Conservation (phyloP, 768 basidiomycete species). For the Lactifluus hygrophoroides region DNA sequence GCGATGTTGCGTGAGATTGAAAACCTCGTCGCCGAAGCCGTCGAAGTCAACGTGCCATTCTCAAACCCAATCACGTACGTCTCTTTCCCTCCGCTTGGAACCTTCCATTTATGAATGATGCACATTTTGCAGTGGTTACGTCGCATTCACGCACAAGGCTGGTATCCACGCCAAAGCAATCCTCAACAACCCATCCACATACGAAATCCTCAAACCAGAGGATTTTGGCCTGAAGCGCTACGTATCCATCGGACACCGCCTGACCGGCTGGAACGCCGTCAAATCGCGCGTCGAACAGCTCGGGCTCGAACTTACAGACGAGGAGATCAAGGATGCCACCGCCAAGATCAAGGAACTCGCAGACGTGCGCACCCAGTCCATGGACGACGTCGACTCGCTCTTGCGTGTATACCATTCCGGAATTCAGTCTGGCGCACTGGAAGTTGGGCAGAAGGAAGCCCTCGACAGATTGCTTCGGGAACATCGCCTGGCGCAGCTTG, state of each 20-base stretch:
- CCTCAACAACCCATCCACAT: conserved; percentile 97
- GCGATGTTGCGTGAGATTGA: conserved; percentile 97
- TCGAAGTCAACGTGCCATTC: conserved; percentile 96
- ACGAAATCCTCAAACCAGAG: conserved; percentile 98
- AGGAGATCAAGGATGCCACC: conserved; percentile 97
- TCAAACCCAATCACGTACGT: conserved; percentile 88
- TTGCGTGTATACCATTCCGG: conserved; percentile 94
- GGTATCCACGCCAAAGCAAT: conserved; percentile 99
- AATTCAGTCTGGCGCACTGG: conserved; percentile 85
- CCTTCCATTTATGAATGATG: not conserved
- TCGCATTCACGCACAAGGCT: conserved; percentile 99
- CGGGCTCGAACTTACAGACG: conserved; percentile 81
- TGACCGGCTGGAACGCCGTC: conserved; percentile 99
- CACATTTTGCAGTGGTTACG: conserved; percentile 67
- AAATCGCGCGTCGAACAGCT: conserved; percentile 99
- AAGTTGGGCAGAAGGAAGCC: conserved; percentile 88
- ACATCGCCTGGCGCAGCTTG: conserved; percentile 44
- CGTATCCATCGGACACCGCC: conserved; percentile 94
- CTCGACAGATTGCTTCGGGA: conserved; percentile 78
- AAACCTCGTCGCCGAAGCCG: conserved; percentile 97
- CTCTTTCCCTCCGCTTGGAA: not conserved
- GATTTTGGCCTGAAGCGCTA: conserved; percentile 98
- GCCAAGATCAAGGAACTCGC: conserved; percentile 99
- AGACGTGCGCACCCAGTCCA: conserved; percentile 94
- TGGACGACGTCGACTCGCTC: conserved; percentile 98